Evolutionary conservation across 306 rosid genomes (phyloP).

Genomic region (Sindora glabra): DNA sequence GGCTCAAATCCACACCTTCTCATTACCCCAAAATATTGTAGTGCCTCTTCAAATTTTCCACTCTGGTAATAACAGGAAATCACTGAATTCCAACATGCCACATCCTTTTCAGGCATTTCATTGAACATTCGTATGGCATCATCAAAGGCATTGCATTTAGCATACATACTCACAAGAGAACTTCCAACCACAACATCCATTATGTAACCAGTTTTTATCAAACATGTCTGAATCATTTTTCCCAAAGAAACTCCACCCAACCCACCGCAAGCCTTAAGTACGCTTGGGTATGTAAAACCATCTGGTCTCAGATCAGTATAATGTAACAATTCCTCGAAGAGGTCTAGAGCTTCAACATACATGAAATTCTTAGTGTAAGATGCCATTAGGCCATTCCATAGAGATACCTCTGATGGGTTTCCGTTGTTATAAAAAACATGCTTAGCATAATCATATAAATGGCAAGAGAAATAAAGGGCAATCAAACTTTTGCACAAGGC

Average conservation of each 20-base stretch:
- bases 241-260: constrained; percentile 38
- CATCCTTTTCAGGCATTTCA: constrained; percentile 71
- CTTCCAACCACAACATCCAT: constrained; percentile 58
- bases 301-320: constrained; percentile 40
- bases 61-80: constrained; percentile 69
- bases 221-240: constrained; percentile 37
- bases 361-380: constrained; percentile 57
- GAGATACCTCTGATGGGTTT: constrained; percentile 42
- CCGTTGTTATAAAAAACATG: constrained; percentile 38
- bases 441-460: constrained; percentile 31
- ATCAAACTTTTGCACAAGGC: constrained; percentile 47
- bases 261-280: constrained; percentile 67
- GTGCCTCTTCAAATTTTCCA: constrained; percentile 43
- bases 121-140: constrained; percentile 47
- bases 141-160: constrained; percentile 45
- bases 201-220: constrained; percentile 49
- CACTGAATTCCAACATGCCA: constrained; percentile 72
- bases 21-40: constrained; percentile 49
- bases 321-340: constrained; percentile 30
- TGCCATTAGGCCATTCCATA: constrained; percentile 69
- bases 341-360: constrained; percentile 56
- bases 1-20: constrained; percentile 53
- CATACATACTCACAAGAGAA: constrained; percentile 58
- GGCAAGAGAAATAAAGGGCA: constrained; percentile 46
- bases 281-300: constrained; percentile 64